Percentiles rank a stretch among this genome's conserved stretches.
These are phyloP conservation scores for Suhomyces choctaworum DNA, from an alignment of 1,139 yeast species.

Conservation along the genomic window DNA sequence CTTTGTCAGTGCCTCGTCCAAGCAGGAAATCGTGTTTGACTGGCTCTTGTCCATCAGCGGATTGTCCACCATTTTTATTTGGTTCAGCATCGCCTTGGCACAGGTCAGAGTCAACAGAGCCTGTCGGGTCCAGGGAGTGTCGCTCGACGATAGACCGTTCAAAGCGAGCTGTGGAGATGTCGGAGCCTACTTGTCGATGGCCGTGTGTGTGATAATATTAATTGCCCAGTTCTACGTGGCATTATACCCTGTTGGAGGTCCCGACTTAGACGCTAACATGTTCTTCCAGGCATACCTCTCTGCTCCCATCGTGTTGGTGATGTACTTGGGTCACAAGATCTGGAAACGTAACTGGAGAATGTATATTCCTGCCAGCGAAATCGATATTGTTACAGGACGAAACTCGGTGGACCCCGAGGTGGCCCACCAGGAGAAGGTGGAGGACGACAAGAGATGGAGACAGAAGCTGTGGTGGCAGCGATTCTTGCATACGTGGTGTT, in stretches of 20 bases:
- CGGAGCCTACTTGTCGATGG: conserved; percentile 18
- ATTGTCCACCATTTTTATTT: conserved; percentile 40
- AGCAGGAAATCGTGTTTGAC: conserved; percentile 25
- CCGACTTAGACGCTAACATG: conserved; percentile 29
- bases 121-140: conserved; percentile 18
- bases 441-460: conserved; percentile 13
- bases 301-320: conserved; percentile 49
- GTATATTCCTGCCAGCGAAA: conserved; percentile 39
- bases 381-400: conserved; percentile 55
- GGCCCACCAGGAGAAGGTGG: conserved; percentile 8
- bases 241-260: conserved; percentile 36
- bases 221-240: conserved; percentile 45
- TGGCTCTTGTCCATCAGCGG: conserved; percentile 46
- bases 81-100: conserved; percentile 30
- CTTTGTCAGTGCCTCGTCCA: conserved; percentile 14
- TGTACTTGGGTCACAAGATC: conserved; percentile 52
- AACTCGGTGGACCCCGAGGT: conserved; percentile 41
- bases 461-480: conserved; percentile 12
- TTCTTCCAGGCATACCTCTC: conserved; percentile 60
- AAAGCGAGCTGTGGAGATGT: conserved; percentile 17
- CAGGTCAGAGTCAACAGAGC: conserved; percentile 26
- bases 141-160: conserved; percentile 14
- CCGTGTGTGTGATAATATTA: conserved; percentile 28
- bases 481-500: conserved; percentile 16
- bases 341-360: conserved; percentile 45